phyloP scores from a whole-genome alignment of 2,329 filamentous ascomycete genomes.

The Macroventuria anomochaeta region DNA sequence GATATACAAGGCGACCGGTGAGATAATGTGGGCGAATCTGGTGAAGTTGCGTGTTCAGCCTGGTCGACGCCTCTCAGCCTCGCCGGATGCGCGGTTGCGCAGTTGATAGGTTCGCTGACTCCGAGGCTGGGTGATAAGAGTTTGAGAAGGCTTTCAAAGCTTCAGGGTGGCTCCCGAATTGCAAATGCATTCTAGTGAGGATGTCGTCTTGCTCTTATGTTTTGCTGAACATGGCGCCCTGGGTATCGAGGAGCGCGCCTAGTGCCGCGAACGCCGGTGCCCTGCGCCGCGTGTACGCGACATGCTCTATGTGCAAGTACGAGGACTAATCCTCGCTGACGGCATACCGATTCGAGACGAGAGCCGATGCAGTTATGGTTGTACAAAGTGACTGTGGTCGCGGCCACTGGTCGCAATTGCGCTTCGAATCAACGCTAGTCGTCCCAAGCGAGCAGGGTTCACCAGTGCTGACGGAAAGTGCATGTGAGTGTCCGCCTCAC shows the following conservation, averaged over 20 bases:
- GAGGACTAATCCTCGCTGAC: not conserved
- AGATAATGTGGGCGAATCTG: conserved; percentile 7
- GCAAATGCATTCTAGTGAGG: not conserved
- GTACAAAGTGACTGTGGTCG: not conserved
- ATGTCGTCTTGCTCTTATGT: not conserved
- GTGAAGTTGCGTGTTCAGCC: conserved; percentile 21
- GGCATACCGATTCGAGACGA: not conserved
- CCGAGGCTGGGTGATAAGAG: not conserved
- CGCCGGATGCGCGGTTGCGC: conserved; percentile 5
- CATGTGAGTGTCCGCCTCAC: conserved; percentile 25
- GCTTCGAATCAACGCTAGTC: no score
- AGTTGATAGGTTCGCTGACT: conserved; percentile 13
- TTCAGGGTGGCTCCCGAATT: no score
- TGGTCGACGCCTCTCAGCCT: conserved; percentile 21
- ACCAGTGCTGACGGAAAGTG: not conserved
- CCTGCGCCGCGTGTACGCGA: not conserved
- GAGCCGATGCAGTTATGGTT: conserved; percentile 3
- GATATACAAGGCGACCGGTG: conserved; percentile 23
- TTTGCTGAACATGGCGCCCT: no score
- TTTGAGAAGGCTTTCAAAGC: not conserved
- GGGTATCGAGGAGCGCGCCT: no score
- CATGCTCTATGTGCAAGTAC: not conserved
- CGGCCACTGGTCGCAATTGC: not conserved
- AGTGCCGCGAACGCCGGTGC: not conserved
- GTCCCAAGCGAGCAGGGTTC: not conserved